Base-by-base conservation (phyloP, 371 early-diverging fungal genomes). In the Apophysomyces variabilis region DNA sequence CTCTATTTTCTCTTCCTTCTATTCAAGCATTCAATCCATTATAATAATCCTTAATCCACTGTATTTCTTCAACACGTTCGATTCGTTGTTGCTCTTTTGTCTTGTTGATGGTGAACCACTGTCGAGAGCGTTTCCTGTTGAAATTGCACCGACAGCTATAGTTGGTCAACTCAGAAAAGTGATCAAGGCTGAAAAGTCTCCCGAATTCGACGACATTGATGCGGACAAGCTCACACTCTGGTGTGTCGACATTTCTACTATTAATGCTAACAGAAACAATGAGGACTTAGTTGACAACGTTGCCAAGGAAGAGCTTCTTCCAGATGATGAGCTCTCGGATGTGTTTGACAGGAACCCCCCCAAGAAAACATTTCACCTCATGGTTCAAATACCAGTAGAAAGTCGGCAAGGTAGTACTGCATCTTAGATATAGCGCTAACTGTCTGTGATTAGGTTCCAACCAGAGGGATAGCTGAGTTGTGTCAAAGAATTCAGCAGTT, bases 391-490 rank as follows among this genome's bases (percentile, higher is more conserved):
- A 50, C 21, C 50, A 50, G 50, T 21, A 50, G 21, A 18, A 50
- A 18, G 21, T 50, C 50, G 21, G 21, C 50, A 46, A 46, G 47
- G 47, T 46, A 46, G 3, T 46, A 5, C 47, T 5, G n/a, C 7
- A 46, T 46, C 47, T 46, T 46, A 46, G 12, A 46, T 3, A 46
- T 46, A 46, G 47, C n/a, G 47, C n/a, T 46, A 46, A 46, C 3
- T 16, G n/a, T 46, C 47, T 46, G n/a, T n/a, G n/a, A 46, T 46
- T 46, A 46, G 47, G n/a, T 46, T 46, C 47, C 4, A 3, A 46
- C 47, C 47, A 46, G 47, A 46, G 47, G 47, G 47, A 7, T 46
- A 46, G 47, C 47, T 46, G 47, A 46, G 47, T 46, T 6, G 47
- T 46, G 47, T 46, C n/a, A 46, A 46, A 3, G 47, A 46, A 46